Evolutionary conservation across 2,329 filamentous ascomycete genomes (phyloP).

Genomic region (Acrocalymma vagum): DNA sequence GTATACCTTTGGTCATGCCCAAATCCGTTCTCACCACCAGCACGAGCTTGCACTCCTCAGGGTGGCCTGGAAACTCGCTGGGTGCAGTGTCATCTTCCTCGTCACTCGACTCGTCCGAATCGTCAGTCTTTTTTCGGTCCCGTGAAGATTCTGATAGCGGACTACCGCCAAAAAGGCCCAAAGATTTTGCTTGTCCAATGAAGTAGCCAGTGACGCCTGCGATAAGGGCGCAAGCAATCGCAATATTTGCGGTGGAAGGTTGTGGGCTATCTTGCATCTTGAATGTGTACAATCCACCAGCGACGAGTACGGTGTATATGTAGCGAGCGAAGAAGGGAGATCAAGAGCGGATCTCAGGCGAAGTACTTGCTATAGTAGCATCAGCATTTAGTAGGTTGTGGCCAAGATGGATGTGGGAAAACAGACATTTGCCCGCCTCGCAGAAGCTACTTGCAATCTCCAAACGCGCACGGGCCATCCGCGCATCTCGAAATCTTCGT

Average conservation of each 20-base stretch:
- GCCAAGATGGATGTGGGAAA: no score
- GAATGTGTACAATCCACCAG: no score
- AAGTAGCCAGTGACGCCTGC: conserved; percentile 81
- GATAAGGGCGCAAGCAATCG: conserved; percentile 77
- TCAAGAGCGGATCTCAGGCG: no score
- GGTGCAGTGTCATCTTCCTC: conserved; percentile 42
- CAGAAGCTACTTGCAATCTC: no score
- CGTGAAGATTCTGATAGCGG: conserved; percentile 37
- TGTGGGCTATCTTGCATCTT: conserved; percentile 50
- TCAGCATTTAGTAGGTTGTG: no score
- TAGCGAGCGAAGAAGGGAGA: no score
- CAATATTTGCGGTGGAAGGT: conserved; percentile 66
- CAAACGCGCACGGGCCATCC: conserved; percentile 12
- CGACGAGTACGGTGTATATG: no score
- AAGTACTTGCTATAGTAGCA: no score
- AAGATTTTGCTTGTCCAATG: conserved; percentile 68
- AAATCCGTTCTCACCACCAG: conserved; percentile 92
- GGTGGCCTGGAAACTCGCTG: conserved; percentile 56
- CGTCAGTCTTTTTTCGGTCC: conserved; percentile 21
- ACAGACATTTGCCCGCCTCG: no score
- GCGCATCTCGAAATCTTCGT: conserved; percentile 29
- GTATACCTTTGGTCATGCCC: conserved; percentile 93
- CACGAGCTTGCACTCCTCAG: conserved; percentile 93
- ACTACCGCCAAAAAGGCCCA: conserved; percentile 75
- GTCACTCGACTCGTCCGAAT: conserved; percentile 39